A percentile compares a stretch with the other conserved stretches of the same genome.
Evolutionary conservation across 78 protist genomes (phyloP).

Genomic region (Goniomonas avonlea): DNA sequence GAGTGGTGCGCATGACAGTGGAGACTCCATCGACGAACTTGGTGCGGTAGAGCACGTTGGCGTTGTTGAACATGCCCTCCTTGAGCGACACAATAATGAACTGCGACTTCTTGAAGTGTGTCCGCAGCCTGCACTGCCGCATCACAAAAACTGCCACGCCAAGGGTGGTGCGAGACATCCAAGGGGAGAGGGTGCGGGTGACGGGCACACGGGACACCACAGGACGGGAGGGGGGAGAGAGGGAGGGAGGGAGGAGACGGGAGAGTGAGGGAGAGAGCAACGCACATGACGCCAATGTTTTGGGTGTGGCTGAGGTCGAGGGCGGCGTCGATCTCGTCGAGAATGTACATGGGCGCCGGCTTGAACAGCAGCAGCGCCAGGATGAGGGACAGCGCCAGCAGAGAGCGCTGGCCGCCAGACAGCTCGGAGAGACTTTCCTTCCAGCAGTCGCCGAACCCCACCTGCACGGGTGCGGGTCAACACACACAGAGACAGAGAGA

Average conservation of each 20-base stretch:
- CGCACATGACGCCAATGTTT: too few relatives aligned
- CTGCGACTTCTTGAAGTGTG: constrained; percentile 48
- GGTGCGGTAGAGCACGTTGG: constrained; percentile 85
- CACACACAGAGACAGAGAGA: neutral
- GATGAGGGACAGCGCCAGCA: constrained; percentile 95
- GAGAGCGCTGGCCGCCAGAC: constrained; percentile 93
- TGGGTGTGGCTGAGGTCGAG: constrained; percentile 96
- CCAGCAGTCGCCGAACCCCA: constrained; percentile 92
- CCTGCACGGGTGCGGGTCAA: constrained; percentile 32
- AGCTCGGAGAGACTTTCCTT: constrained; percentile 93
- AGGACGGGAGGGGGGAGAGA: neutral
- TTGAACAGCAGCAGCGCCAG: constrained; percentile 91
- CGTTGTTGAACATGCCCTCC: constrained; percentile 76
- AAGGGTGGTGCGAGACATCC: too few relatives aligned
- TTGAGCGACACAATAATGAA: constrained; percentile 70
- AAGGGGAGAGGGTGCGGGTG: constrained; percentile 7
- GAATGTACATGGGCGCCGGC: constrained; percentile 99
- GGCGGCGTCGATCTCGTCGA: constrained; percentile 99
- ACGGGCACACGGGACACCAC: neutral
- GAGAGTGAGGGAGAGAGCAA: neutral
- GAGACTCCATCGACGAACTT: constrained; percentile 71
- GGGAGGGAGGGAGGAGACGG: neutral
- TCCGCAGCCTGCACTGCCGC: constrained; percentile 28
- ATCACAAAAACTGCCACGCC: too few relatives aligned
- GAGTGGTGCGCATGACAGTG: constrained; percentile 42